phyloP scores from a whole-genome alignment of 202 grass and related monocot genomes.

The Panicum hallii region DNA sequence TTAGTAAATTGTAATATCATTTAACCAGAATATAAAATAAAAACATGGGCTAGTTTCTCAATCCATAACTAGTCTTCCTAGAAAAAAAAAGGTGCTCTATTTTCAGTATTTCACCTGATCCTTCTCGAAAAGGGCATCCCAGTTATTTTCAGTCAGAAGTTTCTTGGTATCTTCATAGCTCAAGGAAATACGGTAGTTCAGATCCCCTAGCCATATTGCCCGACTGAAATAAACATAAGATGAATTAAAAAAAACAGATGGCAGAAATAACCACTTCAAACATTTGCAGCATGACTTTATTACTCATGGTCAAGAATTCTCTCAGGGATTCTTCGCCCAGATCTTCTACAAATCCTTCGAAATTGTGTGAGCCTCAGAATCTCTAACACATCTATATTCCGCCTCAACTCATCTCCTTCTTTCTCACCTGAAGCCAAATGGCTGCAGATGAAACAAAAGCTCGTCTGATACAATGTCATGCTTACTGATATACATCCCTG shows the following conservation, averaged over 20 bases:
- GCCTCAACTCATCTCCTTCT: constrained; percentile 86
- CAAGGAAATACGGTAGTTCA: constrained; percentile 96
- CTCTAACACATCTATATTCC: constrained; percentile 90
- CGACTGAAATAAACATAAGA: constrained; percentile 52
- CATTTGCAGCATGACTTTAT: constrained; percentile 42
- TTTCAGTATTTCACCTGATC: constrained; percentile 82
- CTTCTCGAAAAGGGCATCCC: constrained; percentile 96
- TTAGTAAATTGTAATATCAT: constrained; percentile 20
- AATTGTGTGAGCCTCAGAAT: constrained; percentile 93
- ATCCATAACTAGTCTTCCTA: constrained; percentile 20
- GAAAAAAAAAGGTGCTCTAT: not conserved
- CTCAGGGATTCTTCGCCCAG: constrained; percentile 70
- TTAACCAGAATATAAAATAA: constrained; percentile 5
- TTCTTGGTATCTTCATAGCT: constrained; percentile 92
- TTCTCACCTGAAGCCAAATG: constrained; percentile 98
- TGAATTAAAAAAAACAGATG: constrained; percentile 22
- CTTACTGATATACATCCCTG: constrained; percentile 99
- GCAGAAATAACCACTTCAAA: not conserved
- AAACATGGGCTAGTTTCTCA: not conserved
- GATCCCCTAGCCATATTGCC: constrained; percentile 87
- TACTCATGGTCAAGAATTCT: constrained; percentile 98
- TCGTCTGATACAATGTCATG: constrained; percentile 91
- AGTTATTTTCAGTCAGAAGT: constrained; percentile 94
- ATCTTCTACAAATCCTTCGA: constrained; percentile 82
- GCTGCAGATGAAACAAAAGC: constrained; percentile 96